phyloP scores from a whole-genome alignment of 1,284 basidiomycete species.

The Ceratobasidium sp. region DNA sequence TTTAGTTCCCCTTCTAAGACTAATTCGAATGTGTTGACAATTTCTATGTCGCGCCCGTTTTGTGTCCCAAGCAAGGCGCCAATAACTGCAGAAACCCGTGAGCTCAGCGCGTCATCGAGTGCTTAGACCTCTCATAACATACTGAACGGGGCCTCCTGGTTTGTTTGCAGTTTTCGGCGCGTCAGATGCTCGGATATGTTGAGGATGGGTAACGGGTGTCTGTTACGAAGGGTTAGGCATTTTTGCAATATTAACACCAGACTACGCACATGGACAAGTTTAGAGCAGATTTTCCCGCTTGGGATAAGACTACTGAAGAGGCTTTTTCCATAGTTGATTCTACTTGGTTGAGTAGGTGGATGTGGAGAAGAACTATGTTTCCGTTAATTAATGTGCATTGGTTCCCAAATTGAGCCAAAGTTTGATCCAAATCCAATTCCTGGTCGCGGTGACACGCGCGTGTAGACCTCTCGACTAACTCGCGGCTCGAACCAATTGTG shows the following conservation, averaged over 20 bases:
- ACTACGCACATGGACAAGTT: slow-evolving; percentile 25
- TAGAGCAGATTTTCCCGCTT: slow-evolving; percentile 30
- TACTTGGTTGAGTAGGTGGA: slow-evolving; percentile 5
- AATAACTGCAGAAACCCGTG: slow-evolving; percentile 66
- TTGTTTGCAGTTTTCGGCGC: slow-evolving; percentile 79
- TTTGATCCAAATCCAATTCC: slow-evolving; percentile 37
- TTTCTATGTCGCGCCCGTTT: slow-evolving; percentile 91
- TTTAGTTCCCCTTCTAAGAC: slow-evolving; percentile 57
- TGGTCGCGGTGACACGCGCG: not conserved
- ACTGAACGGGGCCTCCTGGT: slow-evolving; percentile 72
- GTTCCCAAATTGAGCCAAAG: slow-evolving; percentile 18
- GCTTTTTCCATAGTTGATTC: slow-evolving; percentile 25
- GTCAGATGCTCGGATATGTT: slow-evolving; percentile 97
- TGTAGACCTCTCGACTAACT: not conserved
- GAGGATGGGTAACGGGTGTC: slow-evolving; percentile 94
- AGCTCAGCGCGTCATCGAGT: not conserved
- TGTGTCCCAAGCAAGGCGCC: slow-evolving; percentile 96
- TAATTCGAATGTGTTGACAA: slow-evolving; percentile 96
- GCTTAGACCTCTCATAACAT: slow-evolving; percentile 46
- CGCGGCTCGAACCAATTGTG: not conserved
- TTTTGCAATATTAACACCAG: not conserved
- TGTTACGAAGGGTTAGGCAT: slow-evolving; percentile 52
- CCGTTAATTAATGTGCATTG: slow-evolving; percentile 28
- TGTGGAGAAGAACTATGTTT: slow-evolving; percentile 8
- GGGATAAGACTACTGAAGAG: slow-evolving; percentile 36